Conservation (phyloP, 1,139 yeast genomes). For the Suhomyces terraborum region DNA sequence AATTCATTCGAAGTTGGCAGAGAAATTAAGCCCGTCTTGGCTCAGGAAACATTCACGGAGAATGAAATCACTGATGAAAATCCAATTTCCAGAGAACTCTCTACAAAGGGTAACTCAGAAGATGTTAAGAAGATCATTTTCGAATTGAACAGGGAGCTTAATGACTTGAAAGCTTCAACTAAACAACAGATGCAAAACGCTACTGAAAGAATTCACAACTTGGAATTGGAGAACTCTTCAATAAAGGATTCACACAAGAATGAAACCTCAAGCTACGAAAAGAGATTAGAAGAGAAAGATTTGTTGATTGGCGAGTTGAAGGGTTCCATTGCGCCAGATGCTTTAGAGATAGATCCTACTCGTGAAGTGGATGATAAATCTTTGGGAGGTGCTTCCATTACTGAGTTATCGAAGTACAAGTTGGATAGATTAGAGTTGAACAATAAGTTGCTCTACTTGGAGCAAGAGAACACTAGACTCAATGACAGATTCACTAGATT, state of each 20-base stretch:
- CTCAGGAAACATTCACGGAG: neutral
- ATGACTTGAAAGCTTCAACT: slow-evolving; percentile 47
- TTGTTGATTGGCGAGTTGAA: slow-evolving; percentile 39
- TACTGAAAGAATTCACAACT: slow-evolving; percentile 47
- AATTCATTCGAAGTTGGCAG: neutral
- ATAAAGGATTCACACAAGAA: slow-evolving; percentile 25
- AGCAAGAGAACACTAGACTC: slow-evolving; percentile 48
- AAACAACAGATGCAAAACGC: slow-evolving; percentile 56
- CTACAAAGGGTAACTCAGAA: slow-evolving; percentile 16
- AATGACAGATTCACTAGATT: slow-evolving; percentile 45
- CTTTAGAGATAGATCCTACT: slow-evolving; percentile 26
- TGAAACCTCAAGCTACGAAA: slow-evolving; percentile 23
- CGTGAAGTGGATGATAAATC: slow-evolving; percentile 14
- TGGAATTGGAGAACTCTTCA: slow-evolving; percentile 47
- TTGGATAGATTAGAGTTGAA: slow-evolving; percentile 47
- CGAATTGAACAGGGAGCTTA: slow-evolving; percentile 51
- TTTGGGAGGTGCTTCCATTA: slow-evolving; percentile 23
- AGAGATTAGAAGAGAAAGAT: slow-evolving; percentile 38
- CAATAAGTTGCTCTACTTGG: slow-evolving; percentile 48
- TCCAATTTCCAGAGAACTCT: slow-evolving; percentile 6
- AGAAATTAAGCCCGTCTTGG: neutral
- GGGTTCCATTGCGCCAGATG: slow-evolving; percentile 35
- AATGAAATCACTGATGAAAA: slow-evolving; percentile 2
- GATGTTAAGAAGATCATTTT: slow-evolving; percentile 39
- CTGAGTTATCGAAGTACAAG: slow-evolving; percentile 42